Conservation (phyloP, 768 basidiomycete genomes). For the Suillus fuscotomentosus region DNA sequence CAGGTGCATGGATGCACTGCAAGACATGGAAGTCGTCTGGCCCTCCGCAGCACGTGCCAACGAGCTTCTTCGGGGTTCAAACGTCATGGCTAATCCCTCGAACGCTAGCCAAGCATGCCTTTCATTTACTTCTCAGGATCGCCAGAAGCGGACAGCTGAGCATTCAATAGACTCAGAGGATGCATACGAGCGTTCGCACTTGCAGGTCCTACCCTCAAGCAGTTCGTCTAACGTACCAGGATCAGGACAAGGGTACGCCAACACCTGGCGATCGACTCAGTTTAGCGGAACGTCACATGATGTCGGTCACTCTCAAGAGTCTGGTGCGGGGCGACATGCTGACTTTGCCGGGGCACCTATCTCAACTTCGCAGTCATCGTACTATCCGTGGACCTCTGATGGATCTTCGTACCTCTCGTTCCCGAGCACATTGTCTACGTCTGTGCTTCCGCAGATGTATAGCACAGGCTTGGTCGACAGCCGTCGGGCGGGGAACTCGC, state of each 20-base stretch:
- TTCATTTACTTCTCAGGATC: constrained; percentile 24
- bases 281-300: constrained; percentile 7
- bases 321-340: constrained; percentile 6
- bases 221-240: constrained; percentile 5
- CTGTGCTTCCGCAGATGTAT: constrained; percentile 72
- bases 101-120: background rate
- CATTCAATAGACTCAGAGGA: constrained; percentile 42
- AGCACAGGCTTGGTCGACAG: constrained; percentile 69
- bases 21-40: constrained; percentile 69
- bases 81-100: constrained; percentile 30
- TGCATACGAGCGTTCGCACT: constrained; percentile 21
- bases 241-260: constrained; percentile 20
- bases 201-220: constrained; percentile 10
- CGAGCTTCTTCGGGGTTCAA: constrained; percentile 68
- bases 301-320: background rate
- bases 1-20: constrained; percentile 66
- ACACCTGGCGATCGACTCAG: constrained; percentile 31
- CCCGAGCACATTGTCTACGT: constrained; percentile 58
- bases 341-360: constrained; percentile 10
- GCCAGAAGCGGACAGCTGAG: constrained; percentile 62
- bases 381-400: constrained; percentile 47
- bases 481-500: constrained; percentile 25
- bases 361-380: constrained; percentile 26
- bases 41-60: constrained; percentile 73
- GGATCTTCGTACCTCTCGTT: constrained; percentile 33